phyloP scores from a whole-genome alignment of 2,329 filamentous ascomycete genomes.

The Botryotinia globosa region DNA sequence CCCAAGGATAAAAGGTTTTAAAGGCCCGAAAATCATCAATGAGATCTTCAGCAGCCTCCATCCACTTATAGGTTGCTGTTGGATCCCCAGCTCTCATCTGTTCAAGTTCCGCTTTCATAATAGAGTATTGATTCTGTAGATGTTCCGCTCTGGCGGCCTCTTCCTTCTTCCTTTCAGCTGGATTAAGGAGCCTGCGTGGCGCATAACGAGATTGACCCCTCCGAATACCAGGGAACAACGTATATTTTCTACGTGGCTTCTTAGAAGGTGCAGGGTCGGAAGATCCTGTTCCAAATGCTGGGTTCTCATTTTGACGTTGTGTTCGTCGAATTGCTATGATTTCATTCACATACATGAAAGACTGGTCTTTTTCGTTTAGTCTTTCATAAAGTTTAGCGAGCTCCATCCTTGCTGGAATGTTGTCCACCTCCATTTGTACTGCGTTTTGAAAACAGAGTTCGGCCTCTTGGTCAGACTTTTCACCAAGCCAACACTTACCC shows the following conservation, averaged over 20 bases:
- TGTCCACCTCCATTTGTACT: slow-evolving; percentile 66
- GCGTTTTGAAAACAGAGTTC: slow-evolving; percentile 75
- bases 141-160: slow-evolving; percentile 35
- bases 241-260: slow-evolving; percentile 3
- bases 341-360: slow-evolving; percentile 73
- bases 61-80: slow-evolving; percentile 46
- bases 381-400: slow-evolving; percentile 83
- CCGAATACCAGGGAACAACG: not conserved
- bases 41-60: slow-evolving; percentile 56
- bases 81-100: slow-evolving; percentile 35
- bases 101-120: slow-evolving; percentile 43
- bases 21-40: slow-evolving; percentile 62
- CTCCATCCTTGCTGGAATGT: slow-evolving; percentile 73
- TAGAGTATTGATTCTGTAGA: slow-evolving; percentile 41
- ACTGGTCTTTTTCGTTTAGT: slow-evolving; percentile 69
- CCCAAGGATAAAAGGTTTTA: slow-evolving; percentile 64
- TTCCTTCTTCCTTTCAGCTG: slow-evolving; percentile 42
- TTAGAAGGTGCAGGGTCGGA: slow-evolving; percentile 19
- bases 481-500: slow-evolving; percentile 66
- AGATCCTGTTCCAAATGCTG: slow-evolving; percentile 29
- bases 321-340: slow-evolving; percentile 51
- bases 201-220: slow-evolving; percentile 12
- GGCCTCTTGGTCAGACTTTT: slow-evolving; percentile 64
- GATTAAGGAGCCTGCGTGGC: slow-evolving; percentile 24
- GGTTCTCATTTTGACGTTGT: slow-evolving; percentile 49